Evolutionary conservation across 495 filamentous ascomycete species (phyloP), one percentile per base, ranked within the genome.

Genomic region (Daldinia loculata): DNA sequence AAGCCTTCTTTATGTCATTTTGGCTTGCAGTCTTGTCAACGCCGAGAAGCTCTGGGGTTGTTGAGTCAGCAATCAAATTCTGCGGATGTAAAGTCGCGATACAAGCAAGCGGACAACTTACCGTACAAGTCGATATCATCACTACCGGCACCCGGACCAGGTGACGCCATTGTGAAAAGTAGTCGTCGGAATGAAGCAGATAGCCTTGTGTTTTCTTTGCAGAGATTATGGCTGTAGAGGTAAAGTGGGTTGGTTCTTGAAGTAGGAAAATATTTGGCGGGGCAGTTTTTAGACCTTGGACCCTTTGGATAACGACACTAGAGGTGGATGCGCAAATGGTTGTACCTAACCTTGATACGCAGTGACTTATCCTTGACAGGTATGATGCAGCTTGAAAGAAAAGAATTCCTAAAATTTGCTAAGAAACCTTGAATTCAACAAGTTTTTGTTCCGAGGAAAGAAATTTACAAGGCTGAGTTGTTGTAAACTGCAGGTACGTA

Each of bases 1-100:
- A 99, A 43, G 95, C 96, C 79, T 98, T 97, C 79, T 96, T 97
- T 80, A 99, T 92, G 64, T 98, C 93, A 70, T 90, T 86, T 75
- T 92, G 92, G 75, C 82, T 89, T 41, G 95, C 91, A 53, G 79
- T 78, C 70, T 84, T 88, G 63, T 88, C 81, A 70, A 98, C 83
- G 45, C 89, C 91, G 53, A 99, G 88, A 78, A 97, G 84, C 81
- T 90, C 95, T 88, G 53, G 15, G 30, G 24, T 55, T 11, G 34
- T 61, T 36, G 15, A 56, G 68, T 78, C 39, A 78, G 74, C 60
- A 45, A 61, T 56, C 43, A 50, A 27, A 43, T 22, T 29, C 43
- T 29, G 11, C 39, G 39, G 1, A 63, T 51, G 8, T 36, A 27
- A 30, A 19, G 15, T 9, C 59, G 19, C 7, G 29, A 32, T 29